Evolutionary conservation across 805 yeast species (phyloP).

Genomic region (Wickerhamomyces chaumierensis): DNA sequence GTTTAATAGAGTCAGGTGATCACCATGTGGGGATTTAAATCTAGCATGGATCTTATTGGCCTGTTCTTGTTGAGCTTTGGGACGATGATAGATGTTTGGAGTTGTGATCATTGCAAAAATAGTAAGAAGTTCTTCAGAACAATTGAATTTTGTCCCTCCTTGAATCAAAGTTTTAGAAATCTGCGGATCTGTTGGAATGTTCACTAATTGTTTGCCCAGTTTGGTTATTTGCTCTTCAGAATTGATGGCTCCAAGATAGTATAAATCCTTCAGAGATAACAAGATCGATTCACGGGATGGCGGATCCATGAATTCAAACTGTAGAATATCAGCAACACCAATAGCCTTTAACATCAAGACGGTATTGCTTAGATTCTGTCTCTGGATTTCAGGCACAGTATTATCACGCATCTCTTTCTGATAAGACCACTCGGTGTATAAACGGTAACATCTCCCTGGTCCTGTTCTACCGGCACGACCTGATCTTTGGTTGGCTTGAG

Average conservation of each 20-base stretch:
- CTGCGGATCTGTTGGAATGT: conserved; percentile 90
- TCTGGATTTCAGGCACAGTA: conserved; percentile 75
- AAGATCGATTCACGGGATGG: conserved; percentile 54
- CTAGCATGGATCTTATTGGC: conserved; percentile 71
- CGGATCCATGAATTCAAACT: conserved; percentile 95
- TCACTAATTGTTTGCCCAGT: conserved; percentile 84
- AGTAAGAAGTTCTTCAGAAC: conserved; percentile 71
- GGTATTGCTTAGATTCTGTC: conserved; percentile 97
- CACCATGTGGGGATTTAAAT: conserved; percentile 67
- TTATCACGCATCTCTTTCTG: conserved; percentile 80
- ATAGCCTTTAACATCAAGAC: conserved; percentile 91
- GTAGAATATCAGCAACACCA: conserved; percentile 85
- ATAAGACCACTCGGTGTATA: conserved; percentile 87
- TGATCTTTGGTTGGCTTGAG: conserved; percentile 89
- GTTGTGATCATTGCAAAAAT: conserved; percentile 90
- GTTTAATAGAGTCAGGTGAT: conserved; percentile 74
- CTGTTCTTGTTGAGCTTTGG: conserved; percentile 59
- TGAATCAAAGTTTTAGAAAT: conserved; percentile 74
- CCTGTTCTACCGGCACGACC: conserved; percentile 99
- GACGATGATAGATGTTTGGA: conserved; percentile 70
- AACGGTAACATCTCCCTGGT: conserved; percentile 92
- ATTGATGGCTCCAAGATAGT: conserved; percentile 67
- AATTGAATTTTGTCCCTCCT: conserved; percentile 55
- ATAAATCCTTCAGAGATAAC: conserved; percentile 58
- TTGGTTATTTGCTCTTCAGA: conserved; percentile 49